Evolutionary conservation across 1,139 yeast species (phyloP).

Genomic region (Candida sp.): DNA sequence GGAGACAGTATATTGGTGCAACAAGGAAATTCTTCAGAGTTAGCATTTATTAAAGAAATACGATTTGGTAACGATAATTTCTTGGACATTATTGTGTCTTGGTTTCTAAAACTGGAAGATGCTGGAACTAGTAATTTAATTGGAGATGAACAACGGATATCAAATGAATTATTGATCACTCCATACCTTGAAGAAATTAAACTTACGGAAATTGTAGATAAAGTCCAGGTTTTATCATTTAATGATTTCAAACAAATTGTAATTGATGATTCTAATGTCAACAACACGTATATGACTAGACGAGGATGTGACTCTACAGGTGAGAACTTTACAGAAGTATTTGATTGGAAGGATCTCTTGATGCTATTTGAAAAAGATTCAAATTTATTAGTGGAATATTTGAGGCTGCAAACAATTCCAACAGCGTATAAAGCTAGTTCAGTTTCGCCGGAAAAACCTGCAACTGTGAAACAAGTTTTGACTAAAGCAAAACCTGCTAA

Average conservation of each 20-base stretch:
- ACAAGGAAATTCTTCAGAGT: slow-evolving; percentile 13
- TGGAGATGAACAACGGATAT: slow-evolving; percentile 12
- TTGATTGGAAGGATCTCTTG: slow-evolving; percentile 32
- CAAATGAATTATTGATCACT: slow-evolving; percentile 41
- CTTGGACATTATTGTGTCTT: slow-evolving; percentile 33
- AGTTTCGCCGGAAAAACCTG: slow-evolving; percentile 4
- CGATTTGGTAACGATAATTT: slow-evolving; percentile 34
- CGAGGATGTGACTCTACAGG: slow-evolving; percentile 35
- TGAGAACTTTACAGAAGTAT: slow-evolving; percentile 24
- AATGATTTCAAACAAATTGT: slow-evolving; percentile 20
- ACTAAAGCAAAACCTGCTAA: slow-evolving; percentile 2
- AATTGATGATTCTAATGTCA: slow-evolving; percentile 26
- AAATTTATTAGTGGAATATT: slow-evolving; percentile 21
- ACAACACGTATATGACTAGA: slow-evolving; percentile 30
- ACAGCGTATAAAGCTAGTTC: slow-evolving; percentile 13
- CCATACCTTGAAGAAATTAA: slow-evolving; percentile 31
- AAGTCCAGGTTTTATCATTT: slow-evolving; percentile 31
- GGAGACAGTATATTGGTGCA: slow-evolving; percentile 38
- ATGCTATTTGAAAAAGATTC: slow-evolving; percentile 17
- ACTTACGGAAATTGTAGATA: slow-evolving; percentile 25
- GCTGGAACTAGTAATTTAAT: slow-evolving; percentile 10
- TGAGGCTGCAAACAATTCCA: slow-evolving; percentile 23
- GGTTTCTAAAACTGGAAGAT: slow-evolving; percentile 29
- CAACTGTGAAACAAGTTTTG: background rate
- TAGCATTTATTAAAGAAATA: slow-evolving; percentile 42